Percentiles rank a stretch among this genome's conserved stretches.
Evolutionary conservation across 2,329 filamentous ascomycete species (phyloP).

Genomic region (Claviceps sp.): DNA sequence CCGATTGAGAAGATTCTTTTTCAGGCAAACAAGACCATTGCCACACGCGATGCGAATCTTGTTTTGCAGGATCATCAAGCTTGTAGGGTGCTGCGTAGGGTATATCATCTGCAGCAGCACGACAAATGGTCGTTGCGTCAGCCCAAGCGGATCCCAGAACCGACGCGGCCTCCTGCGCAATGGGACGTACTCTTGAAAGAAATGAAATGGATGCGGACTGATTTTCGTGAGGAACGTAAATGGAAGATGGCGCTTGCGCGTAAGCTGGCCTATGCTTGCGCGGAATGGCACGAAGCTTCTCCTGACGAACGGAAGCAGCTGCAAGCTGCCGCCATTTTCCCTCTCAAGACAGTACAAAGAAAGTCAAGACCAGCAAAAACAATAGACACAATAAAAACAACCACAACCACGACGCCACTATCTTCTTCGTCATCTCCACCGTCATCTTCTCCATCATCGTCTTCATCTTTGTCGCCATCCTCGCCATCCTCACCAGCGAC

Average conservation of each 20-base stretch:
- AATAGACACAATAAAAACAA: too few species aligned
- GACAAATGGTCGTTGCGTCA: slow-evolving; percentile 91
- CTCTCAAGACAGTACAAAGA: slow-evolving; percentile 21
- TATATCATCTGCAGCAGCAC: slow-evolving; percentile 81
- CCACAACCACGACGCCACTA: too few species aligned
- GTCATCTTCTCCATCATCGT: too few species aligned
- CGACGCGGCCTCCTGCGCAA: slow-evolving; percentile 61
- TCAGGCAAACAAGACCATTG: slow-evolving; percentile 79
- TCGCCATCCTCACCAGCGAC: slow-evolving; percentile 10
- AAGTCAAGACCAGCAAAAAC: too few species aligned
- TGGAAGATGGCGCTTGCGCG: slow-evolving; percentile 79
- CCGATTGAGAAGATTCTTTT: slow-evolving; percentile 59
- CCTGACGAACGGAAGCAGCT: slow-evolving; percentile 50
- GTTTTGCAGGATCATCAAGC: slow-evolving; percentile 79
- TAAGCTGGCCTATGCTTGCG: slow-evolving; percentile 70
- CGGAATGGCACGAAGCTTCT: slow-evolving; percentile 60
- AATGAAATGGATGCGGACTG: slow-evolving; percentile 96
- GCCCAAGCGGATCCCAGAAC: slow-evolving; percentile 72
- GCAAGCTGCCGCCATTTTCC: slow-evolving; percentile 49
- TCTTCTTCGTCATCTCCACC: too few species aligned
- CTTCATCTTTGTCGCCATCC: too few species aligned
- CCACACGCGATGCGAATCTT: slow-evolving; percentile 71
- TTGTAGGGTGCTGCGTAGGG: slow-evolving; percentile 69
- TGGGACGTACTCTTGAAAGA: slow-evolving; percentile 80
- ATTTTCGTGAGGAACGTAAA: slow-evolving; percentile 86